A percentile compares a stretch with the other conserved stretches of the same genome.
Evolutionary conservation across 2,329 filamentous ascomycete species (phyloP).

Genomic region (Colletotrichum acutatum): DNA sequence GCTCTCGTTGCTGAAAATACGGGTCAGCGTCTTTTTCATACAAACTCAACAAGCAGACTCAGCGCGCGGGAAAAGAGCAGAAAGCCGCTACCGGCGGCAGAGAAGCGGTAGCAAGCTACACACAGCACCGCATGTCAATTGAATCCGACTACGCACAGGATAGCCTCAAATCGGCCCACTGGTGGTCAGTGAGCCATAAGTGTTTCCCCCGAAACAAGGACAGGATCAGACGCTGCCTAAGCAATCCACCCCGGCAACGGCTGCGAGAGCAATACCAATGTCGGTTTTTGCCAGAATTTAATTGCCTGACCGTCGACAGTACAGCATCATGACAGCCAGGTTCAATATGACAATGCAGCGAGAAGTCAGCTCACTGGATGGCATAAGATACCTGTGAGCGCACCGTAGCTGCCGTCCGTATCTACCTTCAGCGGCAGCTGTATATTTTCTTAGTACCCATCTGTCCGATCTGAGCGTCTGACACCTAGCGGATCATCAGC

Average conservation of each 20-base stretch:
- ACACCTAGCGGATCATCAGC: neutral
- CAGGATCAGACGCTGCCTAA: neutral
- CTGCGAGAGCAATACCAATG: neutral
- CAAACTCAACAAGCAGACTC: slow-evolving; percentile 4
- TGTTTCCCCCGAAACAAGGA: slow-evolving; percentile 16
- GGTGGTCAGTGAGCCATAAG: neutral
- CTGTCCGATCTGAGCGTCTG: neutral
- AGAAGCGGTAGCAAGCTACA: neutral
- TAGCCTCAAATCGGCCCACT: neutral
- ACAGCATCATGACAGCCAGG: neutral
- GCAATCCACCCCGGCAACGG: neutral
- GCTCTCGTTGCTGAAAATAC: neutral
- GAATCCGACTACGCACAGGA: slow-evolving; percentile 12
- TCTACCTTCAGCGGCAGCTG: neutral
- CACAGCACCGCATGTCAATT: slow-evolving; percentile 2
- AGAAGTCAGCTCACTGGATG: slow-evolving; percentile 15
- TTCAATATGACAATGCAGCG: neutral
- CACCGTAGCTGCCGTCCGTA: neutral
- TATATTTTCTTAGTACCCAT: neutral
- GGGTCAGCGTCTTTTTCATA: neutral
- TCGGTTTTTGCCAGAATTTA: neutral
- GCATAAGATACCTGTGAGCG: neutral
- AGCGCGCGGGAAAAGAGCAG: slow-evolving; percentile 7
- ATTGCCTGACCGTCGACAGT: neutral
- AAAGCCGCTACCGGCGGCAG: slow-evolving; percentile 10